Evolutionary conservation across 768 basidiomycete species (phyloP).

Genomic region (Tricholomella constricta): DNA sequence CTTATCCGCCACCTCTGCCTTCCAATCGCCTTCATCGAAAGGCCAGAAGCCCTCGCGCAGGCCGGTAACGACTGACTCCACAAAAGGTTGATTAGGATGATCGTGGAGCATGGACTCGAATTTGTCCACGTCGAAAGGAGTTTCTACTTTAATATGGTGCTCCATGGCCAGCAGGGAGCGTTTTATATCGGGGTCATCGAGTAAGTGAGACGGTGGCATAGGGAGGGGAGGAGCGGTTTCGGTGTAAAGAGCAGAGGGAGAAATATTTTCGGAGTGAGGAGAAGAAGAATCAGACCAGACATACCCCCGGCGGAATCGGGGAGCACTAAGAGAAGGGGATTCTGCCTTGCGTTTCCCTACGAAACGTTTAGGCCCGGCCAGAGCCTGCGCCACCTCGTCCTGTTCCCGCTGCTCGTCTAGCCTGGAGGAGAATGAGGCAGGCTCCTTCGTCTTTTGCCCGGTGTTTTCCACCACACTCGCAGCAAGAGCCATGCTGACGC

Average conservation of each 20-base stretch:
- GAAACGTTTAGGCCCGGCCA: not conserved
- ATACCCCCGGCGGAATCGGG: slow-evolving; percentile 1
- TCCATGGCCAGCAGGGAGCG: not conserved
- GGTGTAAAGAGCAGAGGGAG: not conserved
- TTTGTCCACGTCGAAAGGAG: not conserved
- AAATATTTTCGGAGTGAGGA: not conserved
- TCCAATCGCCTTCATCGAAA: slow-evolving; percentile 1
- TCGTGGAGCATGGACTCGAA: slow-evolving; percentile 1
- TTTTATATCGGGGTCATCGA: not conserved
- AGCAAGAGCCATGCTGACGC: slow-evolving; percentile 9
- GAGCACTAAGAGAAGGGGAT: not conserved
- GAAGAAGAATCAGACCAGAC: not conserved
- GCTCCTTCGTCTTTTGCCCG: slow-evolving; percentile 5
- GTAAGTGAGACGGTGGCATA: not conserved
- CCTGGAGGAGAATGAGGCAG: not conserved
- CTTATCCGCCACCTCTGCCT: not conserved
- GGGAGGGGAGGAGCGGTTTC: not conserved
- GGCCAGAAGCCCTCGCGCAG: slow-evolving; percentile 9
- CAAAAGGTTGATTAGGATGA: slow-evolving; percentile 11
- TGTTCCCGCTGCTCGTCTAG: not conserved
- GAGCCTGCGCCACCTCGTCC: not conserved
- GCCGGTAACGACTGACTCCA: slow-evolving; percentile 6
- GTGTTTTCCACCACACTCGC: slow-evolving; percentile 11
- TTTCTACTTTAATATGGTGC: too few species aligned
- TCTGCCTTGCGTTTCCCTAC: not conserved